Evolutionary conservation across 2,329 filamentous ascomycete genomes (phyloP), one percentile per base, ranked within the genome.

Genomic region (Coleophoma cylindrospora): DNA sequence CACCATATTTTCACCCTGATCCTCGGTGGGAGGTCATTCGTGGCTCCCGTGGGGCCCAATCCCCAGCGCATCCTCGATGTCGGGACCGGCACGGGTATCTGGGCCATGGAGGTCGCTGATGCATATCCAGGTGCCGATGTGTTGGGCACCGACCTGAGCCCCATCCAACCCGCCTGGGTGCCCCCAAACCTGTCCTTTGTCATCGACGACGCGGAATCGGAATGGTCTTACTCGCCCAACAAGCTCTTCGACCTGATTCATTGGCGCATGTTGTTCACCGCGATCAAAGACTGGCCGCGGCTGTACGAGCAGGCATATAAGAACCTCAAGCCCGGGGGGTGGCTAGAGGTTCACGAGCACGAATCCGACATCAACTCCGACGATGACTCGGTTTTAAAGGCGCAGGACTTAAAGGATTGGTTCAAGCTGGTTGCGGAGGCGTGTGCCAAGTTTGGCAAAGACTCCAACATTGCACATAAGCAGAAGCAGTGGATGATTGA

Each of bases 101-200:
- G 70, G 70, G 65, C 69, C 4, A 69, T 73, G 17, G 43, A 45
- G 15, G 27, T 59, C 21, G 52, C 50, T 15, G 77, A 81, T 58
- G 60, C 69, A 44, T 85, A 82, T 53, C 83, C 82, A 17, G 61
- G 73, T 8, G 68, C 82, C 14, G 65, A 67, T 43, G 65, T 74
- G 10, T 22, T 54, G 11, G 83, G 81, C 38, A 84, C 80, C 9
- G 84, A 87, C 58, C 70, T 87, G 2, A 86, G 81, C 1, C 82
- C 83, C 1, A 81, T 86, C 19, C 84, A 87, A 60, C 82, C 83
- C 4, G 69, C 40, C 15, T 53, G 74, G 63, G 73, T 83, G 7
- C 80, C 81, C 1, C 69, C 72, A 37, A 87, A 86, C 57, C 77
- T 81, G 53, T 71, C 75, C 45, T 86, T 86, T 57, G 71, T 83